Evolutionary conservation across 148 eudicot species (phyloP).

Genomic region (Agrostemma githago): DNA sequence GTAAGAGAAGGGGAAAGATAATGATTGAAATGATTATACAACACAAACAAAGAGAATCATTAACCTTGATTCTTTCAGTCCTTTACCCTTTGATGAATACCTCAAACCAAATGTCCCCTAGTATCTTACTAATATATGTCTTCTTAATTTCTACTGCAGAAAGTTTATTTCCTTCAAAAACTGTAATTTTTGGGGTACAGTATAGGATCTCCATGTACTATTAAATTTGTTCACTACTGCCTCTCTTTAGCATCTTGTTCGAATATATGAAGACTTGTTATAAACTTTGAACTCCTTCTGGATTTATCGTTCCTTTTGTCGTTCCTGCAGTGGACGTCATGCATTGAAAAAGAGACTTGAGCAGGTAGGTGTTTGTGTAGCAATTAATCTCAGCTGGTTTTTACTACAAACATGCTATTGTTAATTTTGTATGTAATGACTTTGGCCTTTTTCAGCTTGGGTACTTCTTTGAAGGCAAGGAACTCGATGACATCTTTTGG

Average conservation of each 20-base stretch:
- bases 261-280: not conserved
- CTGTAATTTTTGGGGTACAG: not conserved
- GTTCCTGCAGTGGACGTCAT: slow-evolving; percentile 80
- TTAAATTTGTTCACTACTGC: not conserved
- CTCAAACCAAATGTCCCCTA: not conserved
- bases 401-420: not conserved
- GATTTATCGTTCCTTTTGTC: not conserved
- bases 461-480: slow-evolving; percentile 72
- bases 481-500: slow-evolving; percentile 81
- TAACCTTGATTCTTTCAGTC: not conserved
- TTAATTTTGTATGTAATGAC: not conserved
- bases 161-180: not conserved
- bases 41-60: too few relatives aligned
- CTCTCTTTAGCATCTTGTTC: not conserved
- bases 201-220: not conserved
- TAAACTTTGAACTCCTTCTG: not conserved
- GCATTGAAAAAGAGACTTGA: slow-evolving; percentile 78
- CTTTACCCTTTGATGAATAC: not conserved
- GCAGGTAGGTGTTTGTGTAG: slow-evolving; percentile 44
- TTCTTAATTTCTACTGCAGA: not conserved
- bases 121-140: not conserved
- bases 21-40: too few relatives aligned
- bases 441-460: slow-evolving; percentile 60
- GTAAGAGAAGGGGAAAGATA: too few relatives aligned
- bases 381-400: not conserved